Evolutionary conservation across 164 flowering plant genomes (phyloP).

Genomic region (Amborella trichopoda): DNA sequence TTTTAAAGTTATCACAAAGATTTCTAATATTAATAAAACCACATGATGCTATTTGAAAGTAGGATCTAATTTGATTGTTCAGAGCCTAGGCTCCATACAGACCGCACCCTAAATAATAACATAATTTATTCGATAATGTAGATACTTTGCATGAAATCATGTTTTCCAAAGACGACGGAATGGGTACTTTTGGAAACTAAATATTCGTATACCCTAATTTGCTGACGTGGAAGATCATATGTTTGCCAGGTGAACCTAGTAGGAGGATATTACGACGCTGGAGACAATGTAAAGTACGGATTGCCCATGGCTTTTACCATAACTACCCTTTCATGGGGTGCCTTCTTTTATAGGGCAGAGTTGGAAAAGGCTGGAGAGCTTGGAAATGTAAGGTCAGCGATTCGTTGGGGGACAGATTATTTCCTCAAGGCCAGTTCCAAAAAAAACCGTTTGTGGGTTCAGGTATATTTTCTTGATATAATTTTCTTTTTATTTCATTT

Average conservation of each 20-base stretch:
- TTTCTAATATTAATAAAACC: no score
- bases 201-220: neutral
- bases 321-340: constrained; percentile 69
- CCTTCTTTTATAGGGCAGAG: constrained; percentile 31
- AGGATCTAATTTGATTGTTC: neutral
- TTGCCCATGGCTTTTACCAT: constrained; percentile 89
- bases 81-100: neutral
- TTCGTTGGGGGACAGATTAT: constrained; percentile 87
- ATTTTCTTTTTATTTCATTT: no score
- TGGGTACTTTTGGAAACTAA: no score
- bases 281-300: constrained; percentile 89
- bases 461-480: no score
- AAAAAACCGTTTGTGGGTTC: constrained; percentile 43
- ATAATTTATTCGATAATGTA: neutral
- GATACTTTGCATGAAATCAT: neutral
- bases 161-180: no score
- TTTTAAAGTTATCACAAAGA: no score
- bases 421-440: constrained; percentile 47
- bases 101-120: neutral
- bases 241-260: constrained; percentile 47
- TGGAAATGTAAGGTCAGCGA: constrained; percentile 28
- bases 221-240: neutral
- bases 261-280: constrained; percentile 96
- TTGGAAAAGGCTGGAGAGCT: constrained; percentile 51
- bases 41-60: neutral